These are phyloP conservation scores for Centaurea solstitialis DNA, from an alignment of 129 eudicot genomes.

Conservation along the genomic window DNA sequence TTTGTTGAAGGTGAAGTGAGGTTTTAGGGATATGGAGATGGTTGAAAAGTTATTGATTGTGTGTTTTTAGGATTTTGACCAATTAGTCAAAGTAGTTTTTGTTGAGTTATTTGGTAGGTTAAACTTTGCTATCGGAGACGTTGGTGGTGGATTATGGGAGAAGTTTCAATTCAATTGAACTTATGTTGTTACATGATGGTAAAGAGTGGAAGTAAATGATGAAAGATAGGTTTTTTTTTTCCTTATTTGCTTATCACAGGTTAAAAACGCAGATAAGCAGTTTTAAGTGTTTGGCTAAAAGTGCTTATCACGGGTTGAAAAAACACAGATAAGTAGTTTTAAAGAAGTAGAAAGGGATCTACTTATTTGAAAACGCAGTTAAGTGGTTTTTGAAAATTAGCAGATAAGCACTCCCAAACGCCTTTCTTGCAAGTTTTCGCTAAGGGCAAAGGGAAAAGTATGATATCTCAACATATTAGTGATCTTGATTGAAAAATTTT, in stretches of 20 bases:
- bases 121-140: not conserved
- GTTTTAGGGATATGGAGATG: not conserved
- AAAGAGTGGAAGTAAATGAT: not conserved
- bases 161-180: not conserved
- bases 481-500: not conserved
- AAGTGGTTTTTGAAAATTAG: no score
- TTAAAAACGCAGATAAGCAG: no score
- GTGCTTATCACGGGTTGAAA: no score
- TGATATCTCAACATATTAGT: not conserved
- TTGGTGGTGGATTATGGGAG: slow-evolving; percentile 12
- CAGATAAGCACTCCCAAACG: no score
- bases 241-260: no score
- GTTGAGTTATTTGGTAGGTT: not conserved
- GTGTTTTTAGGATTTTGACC: slow-evolving; percentile 1
- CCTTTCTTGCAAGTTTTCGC: no score
- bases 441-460: not conserved
- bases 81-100: not conserved
- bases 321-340: no score
- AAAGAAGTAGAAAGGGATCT: no score
- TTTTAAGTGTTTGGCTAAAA: no score
- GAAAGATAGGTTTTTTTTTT: not conserved
- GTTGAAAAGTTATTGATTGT: not conserved
- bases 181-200: slow-evolving; percentile 5
- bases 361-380: no score
- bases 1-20: not conserved